Conservation (phyloP, 805 yeast species). For the Kurtzmaniella cleridarum region DNA sequence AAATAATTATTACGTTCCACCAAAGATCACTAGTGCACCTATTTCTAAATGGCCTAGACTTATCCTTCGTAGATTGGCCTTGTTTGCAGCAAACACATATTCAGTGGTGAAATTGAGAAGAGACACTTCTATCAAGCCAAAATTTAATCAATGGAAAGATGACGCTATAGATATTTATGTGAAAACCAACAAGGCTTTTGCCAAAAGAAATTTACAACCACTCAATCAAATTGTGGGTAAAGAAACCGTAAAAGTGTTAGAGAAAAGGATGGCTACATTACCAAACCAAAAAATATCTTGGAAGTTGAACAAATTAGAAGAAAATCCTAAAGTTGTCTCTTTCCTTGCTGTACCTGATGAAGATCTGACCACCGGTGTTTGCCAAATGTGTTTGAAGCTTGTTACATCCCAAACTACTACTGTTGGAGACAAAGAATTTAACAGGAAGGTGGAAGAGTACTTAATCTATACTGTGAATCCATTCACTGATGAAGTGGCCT, state of each 20-base stretch:
- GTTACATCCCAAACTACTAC: conserved; percentile 32
- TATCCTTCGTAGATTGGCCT: conserved; percentile 56
- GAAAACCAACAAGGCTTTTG: conserved; percentile 78
- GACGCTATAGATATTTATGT: conserved; percentile 73
- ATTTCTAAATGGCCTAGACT: conserved; percentile 38
- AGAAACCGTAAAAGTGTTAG: conserved; percentile 25
- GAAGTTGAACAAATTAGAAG: conserved; percentile 68
- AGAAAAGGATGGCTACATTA: conserved; percentile 29
- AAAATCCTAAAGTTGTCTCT: conserved; percentile 66
- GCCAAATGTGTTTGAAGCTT: conserved; percentile 35
- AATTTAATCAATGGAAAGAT: conserved; percentile 82
- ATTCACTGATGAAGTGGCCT: conserved; percentile 28
- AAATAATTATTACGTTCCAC: conserved; percentile 41
- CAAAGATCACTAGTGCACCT: conserved; percentile 20
- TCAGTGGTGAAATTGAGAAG: conserved; percentile 42
- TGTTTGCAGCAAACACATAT: conserved; percentile 62
- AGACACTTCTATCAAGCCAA: conserved; percentile 38
- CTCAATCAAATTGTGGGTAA: conserved; percentile 33
- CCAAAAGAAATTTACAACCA: conserved; percentile 45
- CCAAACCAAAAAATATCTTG: conserved; percentile 66
- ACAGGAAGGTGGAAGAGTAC: conserved; percentile 27
- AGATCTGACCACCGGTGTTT: conserved; percentile 30
- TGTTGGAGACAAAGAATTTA: conserved; percentile 11
- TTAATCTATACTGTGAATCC: conserved; percentile 37
- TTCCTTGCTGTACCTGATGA: conserved; percentile 60